Evolutionary conservation across 257 asterid genomes (phyloP).

Genomic region (Nicotiana otophora): DNA sequence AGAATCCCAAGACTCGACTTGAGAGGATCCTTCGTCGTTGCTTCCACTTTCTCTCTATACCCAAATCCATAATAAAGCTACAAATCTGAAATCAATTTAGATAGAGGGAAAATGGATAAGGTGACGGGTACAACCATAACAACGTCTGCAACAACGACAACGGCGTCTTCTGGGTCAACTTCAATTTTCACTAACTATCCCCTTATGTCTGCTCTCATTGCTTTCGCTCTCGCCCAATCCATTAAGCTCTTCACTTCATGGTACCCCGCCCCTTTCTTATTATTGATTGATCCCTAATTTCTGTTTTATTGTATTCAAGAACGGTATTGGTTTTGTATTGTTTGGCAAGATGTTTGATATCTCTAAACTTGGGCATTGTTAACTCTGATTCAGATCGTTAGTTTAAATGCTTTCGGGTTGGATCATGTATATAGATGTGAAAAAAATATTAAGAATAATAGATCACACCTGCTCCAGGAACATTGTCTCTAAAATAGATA

Average conservation of each 20-base stretch:
- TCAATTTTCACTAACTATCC: conserved; percentile 13
- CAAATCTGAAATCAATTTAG: neutral
- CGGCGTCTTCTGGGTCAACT: conserved; percentile 22
- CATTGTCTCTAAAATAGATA: neutral
- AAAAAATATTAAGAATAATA: neutral
- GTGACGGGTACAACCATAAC: conserved; percentile 9
- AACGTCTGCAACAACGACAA: conserved; percentile 12
- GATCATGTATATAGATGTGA: neutral
- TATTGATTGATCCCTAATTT: neutral
- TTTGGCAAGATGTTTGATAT: neutral
- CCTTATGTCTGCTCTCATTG: conserved; percentile 13
- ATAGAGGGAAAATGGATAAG: conserved; percentile 8
- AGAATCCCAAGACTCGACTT: neutral
- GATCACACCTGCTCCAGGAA: neutral
- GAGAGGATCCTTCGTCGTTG: neutral
- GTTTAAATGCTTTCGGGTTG: neutral
- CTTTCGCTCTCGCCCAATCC: conserved; percentile 17
- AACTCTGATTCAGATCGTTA: neutral
- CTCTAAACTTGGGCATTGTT: neutral
- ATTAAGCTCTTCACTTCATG: conserved; percentile 18
- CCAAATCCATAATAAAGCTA: neutral
- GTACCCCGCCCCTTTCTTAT: neutral
- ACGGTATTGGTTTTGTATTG: neutral
- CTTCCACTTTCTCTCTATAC: neutral
- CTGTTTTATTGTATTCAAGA: neutral